phyloP scores from a whole-genome alignment of 176 grass and related monocot species.

The Typha latifolia region DNA sequence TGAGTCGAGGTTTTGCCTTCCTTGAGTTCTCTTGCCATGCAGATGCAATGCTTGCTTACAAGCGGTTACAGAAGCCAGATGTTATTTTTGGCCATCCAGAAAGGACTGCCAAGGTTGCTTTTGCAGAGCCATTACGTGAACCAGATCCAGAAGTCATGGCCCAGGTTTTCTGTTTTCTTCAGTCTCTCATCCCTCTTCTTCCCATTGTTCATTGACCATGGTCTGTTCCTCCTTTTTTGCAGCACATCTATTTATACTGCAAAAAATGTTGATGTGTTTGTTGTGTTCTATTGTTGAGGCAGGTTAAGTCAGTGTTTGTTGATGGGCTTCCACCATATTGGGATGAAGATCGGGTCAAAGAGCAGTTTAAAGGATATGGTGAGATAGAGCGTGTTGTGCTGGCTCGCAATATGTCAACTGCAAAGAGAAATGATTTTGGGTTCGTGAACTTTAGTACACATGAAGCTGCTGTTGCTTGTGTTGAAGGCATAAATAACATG shows the following conservation, averaged over 20 bases:
- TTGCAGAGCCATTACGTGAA: slow-evolving; percentile 52
- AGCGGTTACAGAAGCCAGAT: slow-evolving; percentile 40
- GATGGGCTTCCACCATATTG: slow-evolving; percentile 64
- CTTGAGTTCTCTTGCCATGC: slow-evolving; percentile 44
- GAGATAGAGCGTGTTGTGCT: slow-evolving; percentile 63
- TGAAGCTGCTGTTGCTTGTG: slow-evolving; percentile 47
- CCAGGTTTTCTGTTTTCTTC: slow-evolving; percentile 19
- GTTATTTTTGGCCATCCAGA: slow-evolving; percentile 45
- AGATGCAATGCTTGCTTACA: slow-evolving; percentile 44
- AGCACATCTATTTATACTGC: too few species aligned
- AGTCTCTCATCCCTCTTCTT: neutral
- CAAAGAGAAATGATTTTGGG: slow-evolving; percentile 73
- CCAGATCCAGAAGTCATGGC: slow-evolving; percentile 66
- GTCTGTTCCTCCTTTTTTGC: too few species aligned
- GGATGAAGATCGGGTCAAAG: slow-evolving; percentile 64
- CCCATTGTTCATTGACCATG: neutral
- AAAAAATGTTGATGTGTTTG: neutral
- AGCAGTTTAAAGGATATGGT: slow-evolving; percentile 50
- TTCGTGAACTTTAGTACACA: slow-evolving; percentile 72
- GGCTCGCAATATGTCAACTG: slow-evolving; percentile 69
- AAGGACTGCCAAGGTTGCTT: slow-evolving; percentile 47
- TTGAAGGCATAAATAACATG: slow-evolving; percentile 48
- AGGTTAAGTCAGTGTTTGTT: slow-evolving; percentile 71
- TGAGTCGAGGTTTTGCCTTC: slow-evolving; percentile 51
- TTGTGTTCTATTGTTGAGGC: slow-evolving; percentile 1